Evolutionary conservation across 2,329 filamentous ascomycete species (phyloP).

Genomic region (Fusarium miscanthi): DNA sequence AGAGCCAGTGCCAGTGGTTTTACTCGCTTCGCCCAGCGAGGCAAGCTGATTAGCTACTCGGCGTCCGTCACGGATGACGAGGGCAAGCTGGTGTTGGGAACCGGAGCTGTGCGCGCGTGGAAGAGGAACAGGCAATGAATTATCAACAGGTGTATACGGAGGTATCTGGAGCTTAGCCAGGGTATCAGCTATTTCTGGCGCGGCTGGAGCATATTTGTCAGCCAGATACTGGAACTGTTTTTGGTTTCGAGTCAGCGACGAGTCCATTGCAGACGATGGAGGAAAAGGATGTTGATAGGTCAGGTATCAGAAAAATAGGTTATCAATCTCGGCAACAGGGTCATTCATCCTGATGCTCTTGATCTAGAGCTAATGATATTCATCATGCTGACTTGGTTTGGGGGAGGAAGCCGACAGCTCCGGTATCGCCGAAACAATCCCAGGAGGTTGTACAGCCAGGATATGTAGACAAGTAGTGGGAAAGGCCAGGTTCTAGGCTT

Average conservation of each 20-base stretch:
- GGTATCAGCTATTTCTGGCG: constrained; percentile 73
- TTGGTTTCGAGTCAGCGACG: constrained; percentile 39
- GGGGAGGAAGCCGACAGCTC: constrained; percentile 25
- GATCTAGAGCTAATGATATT: constrained; percentile 83
- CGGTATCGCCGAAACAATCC: constrained; percentile 42
- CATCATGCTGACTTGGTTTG: constrained; percentile 51
- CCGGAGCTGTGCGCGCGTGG: constrained; percentile 58
- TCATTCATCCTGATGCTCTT: constrained; percentile 69
- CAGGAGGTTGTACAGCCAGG: constrained; percentile 17
- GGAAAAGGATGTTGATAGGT: constrained; percentile 18
- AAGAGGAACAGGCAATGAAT: constrained; percentile 64
- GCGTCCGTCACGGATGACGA: constrained; percentile 73
- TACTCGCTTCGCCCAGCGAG: constrained; percentile 61
- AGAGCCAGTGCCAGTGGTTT: constrained; percentile 60
- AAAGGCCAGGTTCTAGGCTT: constrained; percentile 19
- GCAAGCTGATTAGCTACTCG: constrained; percentile 66
- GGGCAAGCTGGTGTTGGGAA: constrained; percentile 66
- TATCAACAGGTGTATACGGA: constrained; percentile 61
- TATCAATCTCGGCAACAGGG: constrained; percentile 69
- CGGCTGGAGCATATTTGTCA: constrained; percentile 74
- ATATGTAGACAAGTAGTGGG: constrained; percentile 5
- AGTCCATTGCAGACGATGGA: constrained; percentile 22
- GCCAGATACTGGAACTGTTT: constrained; percentile 71
- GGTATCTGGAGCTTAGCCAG: constrained; percentile 74
- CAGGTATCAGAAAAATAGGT: constrained; percentile 56